Base-by-base conservation (phyloP, 495 filamentous ascomycete genomes). In the Aspergillus nidulans region DNA sequence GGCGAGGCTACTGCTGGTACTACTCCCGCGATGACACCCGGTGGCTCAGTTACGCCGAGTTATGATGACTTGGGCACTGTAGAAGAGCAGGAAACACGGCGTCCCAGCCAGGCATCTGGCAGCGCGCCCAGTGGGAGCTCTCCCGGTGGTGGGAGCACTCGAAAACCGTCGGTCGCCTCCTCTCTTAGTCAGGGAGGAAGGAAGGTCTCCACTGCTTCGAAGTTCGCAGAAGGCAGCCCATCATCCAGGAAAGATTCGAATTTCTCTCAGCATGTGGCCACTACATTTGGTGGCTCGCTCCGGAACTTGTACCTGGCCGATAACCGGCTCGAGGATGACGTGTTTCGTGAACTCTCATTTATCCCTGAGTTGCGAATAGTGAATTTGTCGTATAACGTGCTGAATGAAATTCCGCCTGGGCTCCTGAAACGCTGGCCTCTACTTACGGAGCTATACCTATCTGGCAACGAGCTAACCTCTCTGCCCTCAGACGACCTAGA, bases 401-500 rank as follows among this genome's bases (percentile, higher is more conserved):
- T 99, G 39, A 92, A 85, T 57, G 94, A 99, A 59, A 84, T 99
- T 68, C 94, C 94, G 1, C 84, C 89, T 39, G 84, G 92, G 23
- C 86, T 92, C 4, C 82, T 99, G 52, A 87, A 85, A 60, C 82
- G 89, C 60, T 96, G 92, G 92, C 82, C 86, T 28, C 81, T 90
- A 51, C 81, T 99, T 9, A 85, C 88, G 6, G 95, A 99, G 63
- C 78, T 99, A 6, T 97, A 96, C 62, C 78, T 99, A 18, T 97
- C 94, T 2, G 95, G 94, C 24, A 99, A 97, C 64, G 91, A 96
- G 61, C 73, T 99, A 41, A 91, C 89, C 1, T 90, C 85, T 18
- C 75, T 99, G 38, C 94, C 94, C 15, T 91, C 92, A 3, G 94
- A 99, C 68, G 94, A 97, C 64, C 77, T 99, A 32, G 94, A 96